Evolutionary conservation across 768 basidiomycete species (phyloP).

Genomic region (Russula dissimulans): DNA sequence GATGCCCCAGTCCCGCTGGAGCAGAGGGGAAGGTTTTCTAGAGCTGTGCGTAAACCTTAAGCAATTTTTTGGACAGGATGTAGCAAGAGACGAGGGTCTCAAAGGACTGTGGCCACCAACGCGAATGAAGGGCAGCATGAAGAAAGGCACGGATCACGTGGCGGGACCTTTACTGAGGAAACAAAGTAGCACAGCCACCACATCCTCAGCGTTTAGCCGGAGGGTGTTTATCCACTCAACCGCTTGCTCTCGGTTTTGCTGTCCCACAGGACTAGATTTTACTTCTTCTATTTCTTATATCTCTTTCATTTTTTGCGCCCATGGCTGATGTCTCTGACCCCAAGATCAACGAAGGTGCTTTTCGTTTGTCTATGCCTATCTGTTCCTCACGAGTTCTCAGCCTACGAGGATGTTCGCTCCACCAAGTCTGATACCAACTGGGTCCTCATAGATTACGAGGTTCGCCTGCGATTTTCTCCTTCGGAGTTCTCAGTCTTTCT

Average conservation of each 20-base stretch:
- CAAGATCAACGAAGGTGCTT: slow-evolving; percentile 18
- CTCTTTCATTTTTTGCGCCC: not conserved
- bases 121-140: slow-evolving; percentile 3
- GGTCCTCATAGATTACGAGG: slow-evolving; percentile 86
- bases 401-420: slow-evolving; percentile 78
- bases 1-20: slow-evolving; percentile 14
- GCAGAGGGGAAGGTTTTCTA: not conserved
- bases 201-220: too few relatives aligned
- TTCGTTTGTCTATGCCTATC: not conserved
- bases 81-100: not conserved
- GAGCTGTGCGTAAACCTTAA: not conserved
- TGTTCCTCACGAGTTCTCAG: slow-evolving; percentile 31
- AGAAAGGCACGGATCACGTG: not conserved
- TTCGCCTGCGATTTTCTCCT: slow-evolving; percentile 23
- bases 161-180: too few relatives aligned
- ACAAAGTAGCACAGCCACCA: slow-evolving; percentile 3
- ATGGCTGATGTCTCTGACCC: slow-evolving; percentile 21
- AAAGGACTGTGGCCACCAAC: too few relatives aligned
- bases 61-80: not conserved
- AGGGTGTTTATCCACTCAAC: too few relatives aligned
- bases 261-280: not conserved
- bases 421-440: slow-evolving; percentile 86
- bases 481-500: not conserved
- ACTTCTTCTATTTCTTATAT: not conserved
- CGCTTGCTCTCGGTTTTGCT: not conserved